phyloP scores from a whole-genome alignment of 345 rosid genomes.

The Rhizophora apiculata region DNA sequence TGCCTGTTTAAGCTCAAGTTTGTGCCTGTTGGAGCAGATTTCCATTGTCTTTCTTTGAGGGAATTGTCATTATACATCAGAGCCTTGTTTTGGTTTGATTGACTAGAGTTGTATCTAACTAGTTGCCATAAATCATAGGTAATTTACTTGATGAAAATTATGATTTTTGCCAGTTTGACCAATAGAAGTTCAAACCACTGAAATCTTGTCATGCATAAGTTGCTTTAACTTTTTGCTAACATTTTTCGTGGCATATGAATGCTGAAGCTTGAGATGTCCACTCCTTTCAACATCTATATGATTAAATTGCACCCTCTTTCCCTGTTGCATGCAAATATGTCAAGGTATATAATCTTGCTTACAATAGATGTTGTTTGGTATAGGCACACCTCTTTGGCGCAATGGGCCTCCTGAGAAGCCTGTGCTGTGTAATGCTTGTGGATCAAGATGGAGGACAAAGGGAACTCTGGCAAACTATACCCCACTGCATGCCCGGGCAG shows the following conservation, averaged over 20 bases:
- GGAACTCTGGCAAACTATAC: conserved; percentile 83
- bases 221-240: not conserved
- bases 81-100: not conserved
- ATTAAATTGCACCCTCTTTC: not conserved
- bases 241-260: not conserved
- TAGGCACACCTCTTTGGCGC: conserved; percentile 96
- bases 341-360: conserved; percentile 13
- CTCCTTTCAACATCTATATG: not conserved
- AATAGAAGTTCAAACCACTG: no score
- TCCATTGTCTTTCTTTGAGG: not conserved
- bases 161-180: no score
- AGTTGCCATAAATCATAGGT: not conserved
- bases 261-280: conserved; percentile 12
- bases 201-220: not conserved
- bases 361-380: conserved; percentile 17
- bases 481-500: conserved; percentile 75
- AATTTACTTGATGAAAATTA: not conserved
- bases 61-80: not conserved
- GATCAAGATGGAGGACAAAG: conserved; percentile 91
- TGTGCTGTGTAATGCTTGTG: conserved; percentile 97
- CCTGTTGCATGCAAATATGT: not conserved
- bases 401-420: conserved; percentile 99
- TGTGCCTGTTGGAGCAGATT: not conserved
- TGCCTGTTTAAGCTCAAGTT: not conserved
- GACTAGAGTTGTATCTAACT: not conserved